Evolutionary conservation across 495 filamentous ascomycete genomes (phyloP).

Genomic region (Ramalina intermedia): DNA sequence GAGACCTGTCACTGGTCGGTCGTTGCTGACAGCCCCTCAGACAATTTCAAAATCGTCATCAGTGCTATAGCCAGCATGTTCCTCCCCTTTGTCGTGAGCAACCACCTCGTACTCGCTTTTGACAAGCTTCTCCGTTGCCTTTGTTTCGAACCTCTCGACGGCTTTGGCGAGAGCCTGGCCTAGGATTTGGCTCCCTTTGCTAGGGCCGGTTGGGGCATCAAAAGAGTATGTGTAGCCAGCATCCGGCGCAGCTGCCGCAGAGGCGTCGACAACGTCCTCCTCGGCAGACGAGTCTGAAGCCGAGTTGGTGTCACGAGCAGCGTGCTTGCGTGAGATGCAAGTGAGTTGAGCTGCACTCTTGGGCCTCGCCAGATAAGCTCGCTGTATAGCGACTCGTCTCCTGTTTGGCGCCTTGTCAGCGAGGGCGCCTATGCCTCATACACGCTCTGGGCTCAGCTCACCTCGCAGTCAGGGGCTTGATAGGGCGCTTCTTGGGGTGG

Average conservation of each 20-base stretch:
- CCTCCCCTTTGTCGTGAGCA: slow-evolving; percentile 26
- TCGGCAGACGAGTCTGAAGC: slow-evolving; percentile 23
- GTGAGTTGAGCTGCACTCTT: slow-evolving; percentile 9
- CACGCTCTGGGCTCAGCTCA: too few relatives aligned
- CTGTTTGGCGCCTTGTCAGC: too few relatives aligned
- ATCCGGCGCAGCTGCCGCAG: slow-evolving; percentile 25
- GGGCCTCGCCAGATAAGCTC: too few relatives aligned
- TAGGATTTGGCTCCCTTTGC: slow-evolving; percentile 39
- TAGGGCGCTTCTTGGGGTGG: slow-evolving; percentile 19
- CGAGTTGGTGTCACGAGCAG: slow-evolving; percentile 19
- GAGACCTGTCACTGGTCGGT: too few relatives aligned
- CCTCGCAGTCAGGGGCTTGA: slow-evolving; percentile 9
- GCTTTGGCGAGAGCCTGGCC: slow-evolving; percentile 38
- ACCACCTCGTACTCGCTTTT: slow-evolving; percentile 45
- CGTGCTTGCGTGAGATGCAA: slow-evolving; percentile 21
- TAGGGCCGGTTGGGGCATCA: slow-evolving; percentile 29
- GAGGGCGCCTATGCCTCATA: too few relatives aligned
- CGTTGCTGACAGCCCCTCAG: background rate
- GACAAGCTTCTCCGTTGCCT: slow-evolving; percentile 40
- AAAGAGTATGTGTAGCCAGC: slow-evolving; percentile 32
- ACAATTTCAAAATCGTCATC: slow-evolving; percentile 32
- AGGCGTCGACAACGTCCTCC: slow-evolving; percentile 29
- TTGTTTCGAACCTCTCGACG: slow-evolving; percentile 40
- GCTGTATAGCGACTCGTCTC: too few relatives aligned
- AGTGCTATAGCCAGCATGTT: slow-evolving; percentile 20